Conservation (phyloP, 1,284 basidiomycete genomes). For the Cryptococcus wingfieldii region DNA sequence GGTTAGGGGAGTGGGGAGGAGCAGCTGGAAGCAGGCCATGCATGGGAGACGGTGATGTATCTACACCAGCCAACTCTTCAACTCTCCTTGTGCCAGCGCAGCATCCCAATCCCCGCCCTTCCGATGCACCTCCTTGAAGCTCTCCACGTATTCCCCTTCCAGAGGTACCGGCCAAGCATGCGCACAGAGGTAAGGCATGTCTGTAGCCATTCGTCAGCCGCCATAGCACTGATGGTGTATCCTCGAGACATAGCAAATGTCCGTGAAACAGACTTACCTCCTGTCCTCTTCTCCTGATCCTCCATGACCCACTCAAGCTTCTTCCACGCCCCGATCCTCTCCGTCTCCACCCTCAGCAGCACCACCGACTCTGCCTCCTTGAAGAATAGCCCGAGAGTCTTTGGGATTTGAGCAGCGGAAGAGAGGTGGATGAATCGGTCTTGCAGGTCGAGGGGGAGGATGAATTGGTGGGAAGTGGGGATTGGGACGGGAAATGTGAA, state of each 20-base stretch:
- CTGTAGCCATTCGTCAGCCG: slow-evolving; percentile 25
- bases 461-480: slow-evolving; percentile 35
- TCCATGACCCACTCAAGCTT: slow-evolving; percentile 34
- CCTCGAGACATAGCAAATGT: neutral
- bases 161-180: slow-evolving; percentile 36
- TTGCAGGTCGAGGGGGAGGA: slow-evolving; percentile 34
- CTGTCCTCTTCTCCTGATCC: slow-evolving; percentile 20
- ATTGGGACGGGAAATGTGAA: slow-evolving; percentile 41
- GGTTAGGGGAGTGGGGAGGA: neutral
- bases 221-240: neutral
- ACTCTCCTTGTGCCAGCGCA: slow-evolving; percentile 38
- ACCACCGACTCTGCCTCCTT: slow-evolving; percentile 49
- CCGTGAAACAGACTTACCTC: slow-evolving; percentile 26
- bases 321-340: slow-evolving; percentile 32
- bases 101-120: slow-evolving; percentile 42
- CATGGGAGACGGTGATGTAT: neutral
- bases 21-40: neutral
- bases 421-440: slow-evolving; percentile 63
- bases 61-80: slow-evolving; percentile 26
- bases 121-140: slow-evolving; percentile 44
- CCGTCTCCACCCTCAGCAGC: slow-evolving; percentile 53
- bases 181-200: slow-evolving; percentile 60
- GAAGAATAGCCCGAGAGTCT: slow-evolving; percentile 59
- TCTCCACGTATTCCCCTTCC: slow-evolving; percentile 52
- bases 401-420: slow-evolving; percentile 56